Percentiles rank a stretch among this genome's conserved stretches.
Conservation (phyloP, 345 rosid species). For the Brassica napus region Da-Ae NC_063440.1:14599001-14599500, state of each 20-base stretch:
- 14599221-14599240: conserved; percentile 5
- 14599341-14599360: neutral
- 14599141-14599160: neutral
- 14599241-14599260: conserved; percentile 21
- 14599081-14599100: neutral
- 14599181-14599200: conserved; percentile 2
- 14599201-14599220: conserved; percentile 23
- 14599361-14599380: neutral
- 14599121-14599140: neutral
- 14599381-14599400: conserved; percentile 8
- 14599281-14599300: neutral
- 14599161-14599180: conserved; percentile 24
- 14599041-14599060: no score
- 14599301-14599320: neutral
- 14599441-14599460: conserved; percentile 46
- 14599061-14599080: neutral
- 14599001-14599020: no score
- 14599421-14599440: conserved; percentile 50
- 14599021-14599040: no score
- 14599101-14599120: neutral
- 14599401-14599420: conserved; percentile 62
- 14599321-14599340: conserved; percentile 9
- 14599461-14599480: conserved; percentile 63
- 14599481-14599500: conserved; percentile 77
- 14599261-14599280: conserved; percentile 26